A percentile compares a stretch with the other conserved stretches of the same genome.
These are phyloP conservation scores for Aureobasidium vineae DNA, from an alignment of 2,329 filamentous ascomycete species.

Conservation along the genomic window DNA sequence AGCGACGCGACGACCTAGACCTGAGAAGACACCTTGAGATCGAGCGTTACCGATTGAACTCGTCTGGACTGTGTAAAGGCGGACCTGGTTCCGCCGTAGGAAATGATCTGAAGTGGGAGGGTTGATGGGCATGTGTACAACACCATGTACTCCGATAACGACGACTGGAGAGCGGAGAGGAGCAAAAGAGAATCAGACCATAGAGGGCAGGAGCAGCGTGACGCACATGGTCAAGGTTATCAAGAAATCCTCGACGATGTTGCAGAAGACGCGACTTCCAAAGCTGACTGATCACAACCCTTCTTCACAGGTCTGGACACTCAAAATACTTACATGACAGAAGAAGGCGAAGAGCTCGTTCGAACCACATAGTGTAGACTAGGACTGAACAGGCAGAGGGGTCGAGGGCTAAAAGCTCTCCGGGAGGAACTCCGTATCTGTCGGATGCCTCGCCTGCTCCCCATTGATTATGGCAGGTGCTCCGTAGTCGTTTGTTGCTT, in stretches of 20 bases:
- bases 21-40: neutral
- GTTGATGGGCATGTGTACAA: neutral
- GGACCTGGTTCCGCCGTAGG: neutral
- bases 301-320: neutral
- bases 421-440: conserved; percentile 2
- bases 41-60: neutral
- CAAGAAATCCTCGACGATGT: neutral
- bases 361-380: neutral
- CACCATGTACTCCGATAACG: neutral
- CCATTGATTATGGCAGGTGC: neutral
- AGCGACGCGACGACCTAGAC: neutral
- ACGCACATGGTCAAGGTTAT: neutral
- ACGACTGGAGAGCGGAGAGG: neutral
- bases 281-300: neutral
- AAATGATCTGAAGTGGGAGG: neutral
- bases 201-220: neutral
- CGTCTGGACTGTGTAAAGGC: too few species aligned
- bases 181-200: neutral
- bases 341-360: neutral
- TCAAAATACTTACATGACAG: neutral
- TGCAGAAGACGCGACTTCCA: neutral
- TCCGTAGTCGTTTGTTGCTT: neutral
- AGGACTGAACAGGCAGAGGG: neutral
- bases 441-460: conserved; percentile 9
- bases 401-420: neutral